Percentiles rank a stretch among this genome's conserved stretches.
Evolutionary conservation across 2,329 filamentous ascomycete species (phyloP).

Genomic region (Fusarium pseudograminearum): DNA sequence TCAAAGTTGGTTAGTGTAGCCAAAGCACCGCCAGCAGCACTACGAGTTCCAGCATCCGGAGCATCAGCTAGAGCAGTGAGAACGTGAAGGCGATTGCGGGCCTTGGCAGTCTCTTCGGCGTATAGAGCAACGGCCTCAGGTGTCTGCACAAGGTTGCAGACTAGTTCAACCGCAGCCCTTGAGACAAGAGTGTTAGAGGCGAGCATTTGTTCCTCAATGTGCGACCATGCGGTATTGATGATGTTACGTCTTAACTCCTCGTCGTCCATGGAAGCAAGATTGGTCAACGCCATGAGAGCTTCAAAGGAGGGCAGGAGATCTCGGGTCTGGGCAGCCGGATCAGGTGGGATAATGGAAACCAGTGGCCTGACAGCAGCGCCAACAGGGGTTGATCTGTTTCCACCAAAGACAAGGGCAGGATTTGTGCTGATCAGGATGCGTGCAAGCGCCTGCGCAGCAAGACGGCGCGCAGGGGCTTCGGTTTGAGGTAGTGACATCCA

Average conservation of each 20-base stretch:
- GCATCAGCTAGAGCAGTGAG: slow-evolving; percentile 89
- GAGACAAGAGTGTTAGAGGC: slow-evolving; percentile 80
- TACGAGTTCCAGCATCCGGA: slow-evolving; percentile 81
- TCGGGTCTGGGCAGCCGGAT: slow-evolving; percentile 71
- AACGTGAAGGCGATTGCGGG: slow-evolving; percentile 81
- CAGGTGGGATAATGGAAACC: slow-evolving; percentile 76
- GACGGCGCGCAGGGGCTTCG: slow-evolving; percentile 62
- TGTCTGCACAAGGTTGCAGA: slow-evolving; percentile 88
- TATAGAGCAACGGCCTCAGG: slow-evolving; percentile 76
- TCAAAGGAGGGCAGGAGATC: slow-evolving; percentile 93
- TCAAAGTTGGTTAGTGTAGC: slow-evolving; percentile 87
- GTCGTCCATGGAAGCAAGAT: slow-evolving; percentile 85
- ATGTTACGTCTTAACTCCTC: slow-evolving; percentile 74
- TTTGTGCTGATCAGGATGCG: slow-evolving; percentile 89
- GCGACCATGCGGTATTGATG: slow-evolving; percentile 77
- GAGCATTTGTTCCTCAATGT: slow-evolving; percentile 86
- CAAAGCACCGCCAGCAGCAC: slow-evolving; percentile 88
- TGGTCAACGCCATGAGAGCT: slow-evolving; percentile 89
- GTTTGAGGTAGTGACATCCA: slow-evolving; percentile 71
- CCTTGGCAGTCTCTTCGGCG: slow-evolving; percentile 73
- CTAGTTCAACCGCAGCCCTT: slow-evolving; percentile 86
- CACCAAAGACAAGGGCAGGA: slow-evolving; percentile 84
- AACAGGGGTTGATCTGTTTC: slow-evolving; percentile 78
- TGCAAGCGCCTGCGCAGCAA: slow-evolving; percentile 82
- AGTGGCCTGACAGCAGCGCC: slow-evolving; percentile 87